Base-by-base conservation (phyloP, 2,329 filamentous ascomycete species). In the Colletotrichum shisoi region DNA sequence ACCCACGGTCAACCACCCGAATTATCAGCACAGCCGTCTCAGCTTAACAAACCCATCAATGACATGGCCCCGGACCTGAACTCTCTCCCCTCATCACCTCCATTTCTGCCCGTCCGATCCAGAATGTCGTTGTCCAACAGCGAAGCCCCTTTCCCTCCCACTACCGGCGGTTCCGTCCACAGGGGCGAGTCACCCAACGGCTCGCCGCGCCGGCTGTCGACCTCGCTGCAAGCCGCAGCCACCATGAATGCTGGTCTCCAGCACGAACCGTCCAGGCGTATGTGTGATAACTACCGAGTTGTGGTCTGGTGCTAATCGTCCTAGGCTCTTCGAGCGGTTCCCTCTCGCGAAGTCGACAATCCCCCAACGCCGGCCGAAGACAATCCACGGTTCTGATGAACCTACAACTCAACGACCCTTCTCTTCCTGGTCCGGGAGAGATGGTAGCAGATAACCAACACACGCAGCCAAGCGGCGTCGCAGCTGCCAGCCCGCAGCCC, bases 221-320 rank as follows among this genome's bases (percentile, higher is more conserved):
- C 86, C 69, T 93, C 91, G 15, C 83, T 95, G 11, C 91, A 91
- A 75, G 91, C 91, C 58, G 88, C 91, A 13, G 91, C 91, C 8
- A 89, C 90, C 49, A 85, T 94, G 77, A 94, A 94, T 75, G 90
- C 91, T 34, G 87, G 91, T 58, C 85, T 93, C 34, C 88, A 91
- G 71, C 86, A 85, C 70, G 86, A 91, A 73, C 82, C 86, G 45
- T 85, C 85, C 13, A 79, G 83, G 75, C 81, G 87, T 88, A 81
- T 53, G 82, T 74, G 57, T 70, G 69, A 34, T 44, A 3, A 12
- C 31, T 11, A 24, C 19, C 13, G 49, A 53, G 46, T 58, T 48
- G n/a, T 39, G n/a, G 42, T 15, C 12, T 3, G n/a, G 21, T 44
- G 42, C 63, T 45, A 42, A 44, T 53, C 7, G 13, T 39, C 2